Conservation (phyloP, 495 filamentous ascomycete genomes). For the Bacidia rubella region DNA sequence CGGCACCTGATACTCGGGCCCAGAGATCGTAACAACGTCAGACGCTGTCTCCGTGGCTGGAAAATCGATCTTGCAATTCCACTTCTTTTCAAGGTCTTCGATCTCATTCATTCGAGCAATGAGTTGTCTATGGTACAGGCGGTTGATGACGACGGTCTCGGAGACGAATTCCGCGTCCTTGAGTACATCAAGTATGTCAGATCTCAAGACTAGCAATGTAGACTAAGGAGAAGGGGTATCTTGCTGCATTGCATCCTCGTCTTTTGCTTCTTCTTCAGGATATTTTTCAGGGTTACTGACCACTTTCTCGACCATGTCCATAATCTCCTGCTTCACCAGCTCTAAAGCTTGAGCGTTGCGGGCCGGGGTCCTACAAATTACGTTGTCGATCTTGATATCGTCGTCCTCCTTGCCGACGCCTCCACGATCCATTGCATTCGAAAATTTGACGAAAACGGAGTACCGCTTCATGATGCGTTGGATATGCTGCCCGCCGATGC, state of each 20-base stretch:
- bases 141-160: constrained; percentile 83
- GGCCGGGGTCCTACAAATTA: constrained; percentile 93
- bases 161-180: constrained; percentile 91
- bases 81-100: constrained; percentile 91
- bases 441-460: constrained; percentile 99
- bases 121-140: constrained; percentile 87
- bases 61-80: constrained; percentile 97
- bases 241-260: constrained; percentile 1
- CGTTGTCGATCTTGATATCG: constrained; percentile 96
- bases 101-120: constrained; percentile 75
- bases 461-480: constrained; percentile 99
- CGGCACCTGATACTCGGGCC: constrained; percentile 93
- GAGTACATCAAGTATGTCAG: constrained; percentile 15
- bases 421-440: constrained; percentile 97
- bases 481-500: constrained; percentile 95
- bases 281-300: constrained; percentile 33
- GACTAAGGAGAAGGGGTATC: constrained; percentile 7
- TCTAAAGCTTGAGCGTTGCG: constrained; percentile 94
- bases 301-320: constrained; percentile 97
- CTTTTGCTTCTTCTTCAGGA: constrained; percentile 8
- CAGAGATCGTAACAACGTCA: constrained; percentile 87
- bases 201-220: constrained; percentile 1
- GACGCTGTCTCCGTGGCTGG: constrained; percentile 95
- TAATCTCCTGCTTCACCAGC: constrained; percentile 94
- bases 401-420: constrained; percentile 90